Percentiles rank a stretch among this genome's conserved stretches.
These are phyloP conservation scores for Thermomyces lanuginosus DNA, from an alignment of 2,329 filamentous ascomycete species.

Conservation along the genomic window DNA sequence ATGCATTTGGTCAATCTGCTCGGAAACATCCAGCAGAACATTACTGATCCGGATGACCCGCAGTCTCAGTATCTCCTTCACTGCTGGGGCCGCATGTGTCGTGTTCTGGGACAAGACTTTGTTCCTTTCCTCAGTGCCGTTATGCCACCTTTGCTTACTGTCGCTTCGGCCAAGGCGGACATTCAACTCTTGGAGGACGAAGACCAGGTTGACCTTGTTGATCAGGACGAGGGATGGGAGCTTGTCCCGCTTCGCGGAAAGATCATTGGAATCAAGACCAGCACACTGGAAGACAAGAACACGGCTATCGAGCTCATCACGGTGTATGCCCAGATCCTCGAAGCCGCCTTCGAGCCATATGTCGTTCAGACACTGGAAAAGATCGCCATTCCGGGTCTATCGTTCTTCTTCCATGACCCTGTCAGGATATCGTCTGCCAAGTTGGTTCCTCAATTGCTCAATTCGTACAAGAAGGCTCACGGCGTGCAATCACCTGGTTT, in stretches of 20 bases:
- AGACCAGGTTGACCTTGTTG: constrained; percentile 78
- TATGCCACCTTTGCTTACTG: constrained; percentile 80
- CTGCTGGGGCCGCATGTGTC: constrained; percentile 98
- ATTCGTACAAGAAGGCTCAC: constrained; percentile 84
- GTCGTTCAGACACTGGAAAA: constrained; percentile 90
- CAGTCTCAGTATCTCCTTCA: constrained; percentile 95
- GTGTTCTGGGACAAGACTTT: constrained; percentile 79
- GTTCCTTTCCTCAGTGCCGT: constrained; percentile 82
- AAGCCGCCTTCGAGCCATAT: constrained; percentile 79
- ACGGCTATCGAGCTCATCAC: constrained; percentile 98
- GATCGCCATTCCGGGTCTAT: constrained; percentile 80
- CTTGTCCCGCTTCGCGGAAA: constrained; percentile 93
- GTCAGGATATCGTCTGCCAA: constrained; percentile 91
- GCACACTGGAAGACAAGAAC: constrained; percentile 93
- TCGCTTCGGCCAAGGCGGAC: constrained; percentile 89
- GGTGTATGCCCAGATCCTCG: constrained; percentile 92
- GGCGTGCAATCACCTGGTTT: constrained; percentile 66
- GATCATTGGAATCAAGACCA: constrained; percentile 95
- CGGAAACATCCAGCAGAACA: constrained; percentile 69
- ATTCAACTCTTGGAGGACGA: constrained; percentile 93
- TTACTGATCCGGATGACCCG: constrained; percentile 82
- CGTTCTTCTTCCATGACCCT: constrained; percentile 98
- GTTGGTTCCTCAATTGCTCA: constrained; percentile 80
- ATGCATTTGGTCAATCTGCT: constrained; percentile 75
- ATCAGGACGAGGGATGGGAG: constrained; percentile 95